Base-by-base conservation (phyloP, 805 yeast genomes). In the Blastobotrys peoriensis region DNA sequence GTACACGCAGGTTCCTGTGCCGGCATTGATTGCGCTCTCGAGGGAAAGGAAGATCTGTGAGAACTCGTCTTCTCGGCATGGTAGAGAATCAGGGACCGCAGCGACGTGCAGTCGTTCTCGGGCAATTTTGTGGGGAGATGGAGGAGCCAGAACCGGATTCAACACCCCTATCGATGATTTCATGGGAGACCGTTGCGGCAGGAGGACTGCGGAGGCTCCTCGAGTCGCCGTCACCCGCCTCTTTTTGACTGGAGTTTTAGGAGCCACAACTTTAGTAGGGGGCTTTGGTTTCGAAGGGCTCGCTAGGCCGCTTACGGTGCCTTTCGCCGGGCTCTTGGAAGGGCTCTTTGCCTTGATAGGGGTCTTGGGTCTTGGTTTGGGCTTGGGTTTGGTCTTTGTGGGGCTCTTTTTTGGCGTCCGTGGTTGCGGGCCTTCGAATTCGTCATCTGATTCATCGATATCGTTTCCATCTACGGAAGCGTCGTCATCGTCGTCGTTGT, bases 41-140 rank as follows among this genome's bases (percentile, higher is more conserved):
- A 93, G 61, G 35, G 79, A 77, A 36, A 76, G 59, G 60, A 80
- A 86, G 3, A 93, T 67, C 44, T 79, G 75, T 6, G 80, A 75
- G 58, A 83, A 88, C 60, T 93, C 95, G 17, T 75, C 74, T 51
- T 87, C 97, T 44, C 98, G 73, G 46, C 97, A 88, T 0, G 96
- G 96, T 30, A 91, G 67, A 1, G 79, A 59, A 2, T 69, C 68
- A 3, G 74, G 73, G 3, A 68, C 65, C 25, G 67, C 55, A 1
- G 70, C 55, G 1, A 60, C 59, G 43, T 66, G 71, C 8, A 67
- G 55, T 25, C 47, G 46, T 2, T 54, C 50, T 21, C 66, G 50
- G 2, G 67, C 68, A 2, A 35, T 35, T 20, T 51, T 51, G 19
- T 58, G 58, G 1, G 63, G 62, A 1, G 57, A 38, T 38, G 16